Conservation (phyloP, 495 filamentous ascomycete species). For the Hypoxylon trugodes region DNA sequence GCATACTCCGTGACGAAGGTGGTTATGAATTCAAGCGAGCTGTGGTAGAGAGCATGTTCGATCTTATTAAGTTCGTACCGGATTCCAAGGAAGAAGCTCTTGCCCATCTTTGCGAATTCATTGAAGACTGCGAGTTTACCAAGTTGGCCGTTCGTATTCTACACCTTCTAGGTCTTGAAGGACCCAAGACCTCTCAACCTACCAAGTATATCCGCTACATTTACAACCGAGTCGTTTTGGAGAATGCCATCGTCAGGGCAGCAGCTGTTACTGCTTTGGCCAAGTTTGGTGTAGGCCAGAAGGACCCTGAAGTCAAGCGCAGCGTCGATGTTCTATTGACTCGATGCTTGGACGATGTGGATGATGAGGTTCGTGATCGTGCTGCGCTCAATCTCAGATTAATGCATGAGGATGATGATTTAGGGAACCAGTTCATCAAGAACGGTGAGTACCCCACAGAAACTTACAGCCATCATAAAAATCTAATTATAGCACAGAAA, state of each 20-base stretch:
- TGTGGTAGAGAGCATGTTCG: constrained; percentile 99
- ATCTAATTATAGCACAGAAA: constrained; percentile 59
- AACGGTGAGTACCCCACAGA: constrained; percentile 69
- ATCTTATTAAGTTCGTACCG: constrained; percentile 98
- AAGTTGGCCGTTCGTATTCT: constrained; percentile 96
- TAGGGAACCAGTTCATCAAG: constrained; percentile 85
- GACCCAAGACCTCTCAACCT: constrained; percentile 92
- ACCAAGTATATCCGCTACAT: constrained; percentile 99
- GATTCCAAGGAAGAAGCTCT: constrained; percentile 98
- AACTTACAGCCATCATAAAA: constrained; percentile 40
- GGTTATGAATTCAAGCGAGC: constrained; percentile 98
- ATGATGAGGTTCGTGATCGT: constrained; percentile 97
- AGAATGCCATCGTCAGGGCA: constrained; percentile 95
- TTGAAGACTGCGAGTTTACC: constrained; percentile 99
- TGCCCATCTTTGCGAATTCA: constrained; percentile 97
- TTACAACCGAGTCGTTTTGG: constrained; percentile 97
- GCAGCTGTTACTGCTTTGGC: constrained; percentile 95
- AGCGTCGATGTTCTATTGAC: constrained; percentile 93
- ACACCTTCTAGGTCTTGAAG: constrained; percentile 91
- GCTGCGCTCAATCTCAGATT: constrained; percentile 91
- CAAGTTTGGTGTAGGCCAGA: constrained; percentile 97
- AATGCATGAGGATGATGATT: constrained; percentile 85
- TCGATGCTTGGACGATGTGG: constrained; percentile 93
- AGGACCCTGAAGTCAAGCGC: constrained; percentile 94
- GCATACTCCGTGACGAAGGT: constrained; percentile 93